phyloP scores from a whole-genome alignment of 352 stramenopile genomes.

The Pythium rhizo-oryzae region DNA sequence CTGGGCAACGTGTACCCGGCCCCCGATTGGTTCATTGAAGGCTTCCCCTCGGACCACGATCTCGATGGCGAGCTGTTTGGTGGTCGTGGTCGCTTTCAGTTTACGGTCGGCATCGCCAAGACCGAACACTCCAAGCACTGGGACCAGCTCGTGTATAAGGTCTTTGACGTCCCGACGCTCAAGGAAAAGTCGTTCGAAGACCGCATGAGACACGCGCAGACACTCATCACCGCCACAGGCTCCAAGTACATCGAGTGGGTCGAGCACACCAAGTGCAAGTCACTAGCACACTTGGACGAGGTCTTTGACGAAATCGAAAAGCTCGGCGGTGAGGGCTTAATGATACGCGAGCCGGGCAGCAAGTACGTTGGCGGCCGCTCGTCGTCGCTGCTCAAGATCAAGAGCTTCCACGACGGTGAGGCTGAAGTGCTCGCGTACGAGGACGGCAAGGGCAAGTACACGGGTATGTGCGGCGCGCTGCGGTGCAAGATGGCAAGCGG shows the following conservation, averaged over 20 bases:
- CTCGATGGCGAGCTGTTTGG: conserved; percentile 81
- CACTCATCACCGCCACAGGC: conserved; percentile 25
- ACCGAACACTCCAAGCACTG: conserved; percentile 56
- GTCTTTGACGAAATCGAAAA: conserved; percentile 63
- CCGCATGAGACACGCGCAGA: conserved; percentile 44
- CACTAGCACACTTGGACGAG: conserved; percentile 46
- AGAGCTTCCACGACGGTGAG: conserved; percentile 76
- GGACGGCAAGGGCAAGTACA: conserved; percentile 71
- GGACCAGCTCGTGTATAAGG: conserved; percentile 65
- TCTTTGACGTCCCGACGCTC: conserved; percentile 64
- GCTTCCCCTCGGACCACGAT: conserved; percentile 32
- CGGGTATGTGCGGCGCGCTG: conserved; percentile 56
- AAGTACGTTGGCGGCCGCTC: conserved; percentile 51
- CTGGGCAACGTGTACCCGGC: conserved; percentile 67
- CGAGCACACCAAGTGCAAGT: conserved; percentile 59
- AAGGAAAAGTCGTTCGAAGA: conserved; percentile 59
- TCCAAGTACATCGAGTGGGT: conserved; percentile 64
- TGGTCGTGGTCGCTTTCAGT: conserved; percentile 61
- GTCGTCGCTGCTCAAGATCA: conserved; percentile 74
- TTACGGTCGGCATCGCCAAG: conserved; percentile 68
- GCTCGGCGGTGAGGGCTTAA: conserved; percentile 68
- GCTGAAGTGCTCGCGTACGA: conserved; percentile 67
- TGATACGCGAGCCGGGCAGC: conserved; percentile 66
- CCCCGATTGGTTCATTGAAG: conserved; percentile 58
- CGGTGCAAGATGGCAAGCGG: conserved; percentile 61